A percentile compares a stretch with the other conserved stretches of the same genome.
These are phyloP conservation scores for Selaginella tamariscina DNA, from an alignment of 75 land plant species.

Conservation along the genomic window DNA sequence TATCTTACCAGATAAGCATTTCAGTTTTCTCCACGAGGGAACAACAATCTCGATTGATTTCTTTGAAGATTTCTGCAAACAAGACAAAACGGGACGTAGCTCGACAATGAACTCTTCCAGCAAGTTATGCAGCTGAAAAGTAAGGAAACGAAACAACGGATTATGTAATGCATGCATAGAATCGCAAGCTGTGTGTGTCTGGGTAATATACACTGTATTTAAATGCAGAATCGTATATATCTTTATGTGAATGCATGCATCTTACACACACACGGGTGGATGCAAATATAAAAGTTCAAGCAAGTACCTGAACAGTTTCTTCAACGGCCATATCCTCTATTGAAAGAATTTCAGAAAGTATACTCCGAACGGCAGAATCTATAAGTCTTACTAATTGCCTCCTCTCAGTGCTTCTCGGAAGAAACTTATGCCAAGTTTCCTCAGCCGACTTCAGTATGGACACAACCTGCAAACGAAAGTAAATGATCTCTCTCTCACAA, in stretches of 20 bases:
- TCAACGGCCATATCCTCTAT: conserved; percentile 85
- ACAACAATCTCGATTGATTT: conserved; percentile 28
- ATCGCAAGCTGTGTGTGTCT: no score
- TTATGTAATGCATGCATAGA: not conserved
- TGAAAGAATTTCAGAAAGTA: conserved; percentile 62
- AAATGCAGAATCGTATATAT: no score
- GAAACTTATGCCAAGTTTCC: conserved; percentile 65
- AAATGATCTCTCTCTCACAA: not conserved
- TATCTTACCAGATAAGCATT: conserved; percentile 51
- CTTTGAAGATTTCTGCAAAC: not conserved
- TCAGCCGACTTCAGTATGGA: conserved; percentile 60
- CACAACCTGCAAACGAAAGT: conserved; percentile 43
- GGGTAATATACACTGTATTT: no score
- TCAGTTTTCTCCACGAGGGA: conserved; percentile 53
- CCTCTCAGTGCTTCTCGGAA: conserved; percentile 37
- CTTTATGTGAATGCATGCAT: no score
- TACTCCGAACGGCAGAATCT: conserved; percentile 47
- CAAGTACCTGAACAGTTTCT: conserved; percentile 80
- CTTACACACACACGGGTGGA: not conserved
- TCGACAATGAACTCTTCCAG: not conserved
- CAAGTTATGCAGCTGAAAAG: conserved; percentile 4
- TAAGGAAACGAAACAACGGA: not conserved
- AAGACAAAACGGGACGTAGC: not conserved
- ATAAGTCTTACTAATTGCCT: conserved; percentile 41
- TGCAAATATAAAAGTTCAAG: no score